Conservation (phyloP, 345 rosid species). For the Citrus sp. region DNA sequence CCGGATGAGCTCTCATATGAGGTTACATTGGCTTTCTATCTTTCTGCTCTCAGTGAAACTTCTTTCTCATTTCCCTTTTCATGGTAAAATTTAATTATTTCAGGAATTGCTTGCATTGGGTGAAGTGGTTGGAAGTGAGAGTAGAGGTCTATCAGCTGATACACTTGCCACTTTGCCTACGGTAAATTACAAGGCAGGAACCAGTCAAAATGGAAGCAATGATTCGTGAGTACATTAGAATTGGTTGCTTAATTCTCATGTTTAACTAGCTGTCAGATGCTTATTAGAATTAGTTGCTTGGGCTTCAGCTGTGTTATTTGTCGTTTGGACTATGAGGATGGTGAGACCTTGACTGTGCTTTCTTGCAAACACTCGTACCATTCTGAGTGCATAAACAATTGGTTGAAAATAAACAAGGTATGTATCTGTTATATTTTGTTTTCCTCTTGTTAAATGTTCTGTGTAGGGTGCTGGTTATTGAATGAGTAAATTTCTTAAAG, state of each 20-base stretch:
- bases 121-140: constrained; percentile 87
- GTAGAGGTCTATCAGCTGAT: constrained; percentile 87
- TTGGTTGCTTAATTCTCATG: constrained; percentile 7
- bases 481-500: neutral
- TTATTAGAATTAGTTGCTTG: constrained; percentile 7
- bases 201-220: constrained; percentile 72
- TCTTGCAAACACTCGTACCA: constrained; percentile 96
- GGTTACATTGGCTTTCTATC: constrained; percentile 36
- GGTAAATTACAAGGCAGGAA: constrained; percentile 59
- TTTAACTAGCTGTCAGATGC: constrained; percentile 2
- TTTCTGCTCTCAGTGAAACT: constrained; percentile 1
- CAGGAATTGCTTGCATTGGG: constrained; percentile 95
- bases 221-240: constrained; percentile 63
- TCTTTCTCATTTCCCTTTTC: neutral
- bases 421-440: neutral
- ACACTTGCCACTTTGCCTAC: constrained; percentile 78
- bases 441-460: neutral
- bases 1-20: constrained; percentile 92
- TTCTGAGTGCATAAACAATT: constrained; percentile 84
- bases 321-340: constrained; percentile 85
- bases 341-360: constrained; percentile 72
- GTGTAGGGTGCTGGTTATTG: neutral
- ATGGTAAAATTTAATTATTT: constrained; percentile 4
- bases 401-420: constrained; percentile 98
- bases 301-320: constrained; percentile 85